These are phyloP conservation scores for Neoboletus brunneissimus DNA, from an alignment of 768 basidiomycete genomes.

Conservation along the genomic window DNA sequence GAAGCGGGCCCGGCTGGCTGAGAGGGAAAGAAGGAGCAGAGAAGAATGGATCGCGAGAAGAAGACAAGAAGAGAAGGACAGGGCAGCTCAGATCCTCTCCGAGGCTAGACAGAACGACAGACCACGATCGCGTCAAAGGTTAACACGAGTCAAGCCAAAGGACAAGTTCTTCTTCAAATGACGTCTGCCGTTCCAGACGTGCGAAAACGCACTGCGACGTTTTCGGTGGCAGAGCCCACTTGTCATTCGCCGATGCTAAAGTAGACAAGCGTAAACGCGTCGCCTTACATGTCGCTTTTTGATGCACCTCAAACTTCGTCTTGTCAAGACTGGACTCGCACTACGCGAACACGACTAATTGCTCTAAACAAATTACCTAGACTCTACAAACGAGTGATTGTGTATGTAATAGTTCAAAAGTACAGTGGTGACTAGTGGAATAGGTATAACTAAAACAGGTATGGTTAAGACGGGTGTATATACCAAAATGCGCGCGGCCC, in stretches of 20 bases:
- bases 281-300: constrained; percentile 9
- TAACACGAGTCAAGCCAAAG: constrained; percentile 27
- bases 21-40: constrained; percentile 48
- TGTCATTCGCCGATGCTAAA: neutral
- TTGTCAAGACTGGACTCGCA: neutral
- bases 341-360: neutral
- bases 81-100: constrained; percentile 35
- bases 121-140: constrained; percentile 8
- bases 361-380: neutral
- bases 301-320: neutral
- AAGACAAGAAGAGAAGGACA: constrained; percentile 42
- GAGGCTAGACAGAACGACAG: constrained; percentile 16
- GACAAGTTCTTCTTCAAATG: constrained; percentile 45
- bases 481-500: constrained; percentile 14
- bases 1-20: constrained; percentile 46
- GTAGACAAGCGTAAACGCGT: constrained; percentile 3
- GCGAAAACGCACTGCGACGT: constrained; percentile 4
- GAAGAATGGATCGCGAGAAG: constrained; percentile 38
- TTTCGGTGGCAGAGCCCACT: neutral
- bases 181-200: constrained; percentile 14
- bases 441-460: constrained; percentile 9
- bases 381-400: constrained; percentile 5
- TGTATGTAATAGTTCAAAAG: constrained; percentile 10
- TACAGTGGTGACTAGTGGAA: constrained; percentile 4
- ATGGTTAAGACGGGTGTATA: neutral